Base-by-base conservation (phyloP, 2,329 filamentous ascomycete genomes). In the Stromatinia cepivora region DNA sequence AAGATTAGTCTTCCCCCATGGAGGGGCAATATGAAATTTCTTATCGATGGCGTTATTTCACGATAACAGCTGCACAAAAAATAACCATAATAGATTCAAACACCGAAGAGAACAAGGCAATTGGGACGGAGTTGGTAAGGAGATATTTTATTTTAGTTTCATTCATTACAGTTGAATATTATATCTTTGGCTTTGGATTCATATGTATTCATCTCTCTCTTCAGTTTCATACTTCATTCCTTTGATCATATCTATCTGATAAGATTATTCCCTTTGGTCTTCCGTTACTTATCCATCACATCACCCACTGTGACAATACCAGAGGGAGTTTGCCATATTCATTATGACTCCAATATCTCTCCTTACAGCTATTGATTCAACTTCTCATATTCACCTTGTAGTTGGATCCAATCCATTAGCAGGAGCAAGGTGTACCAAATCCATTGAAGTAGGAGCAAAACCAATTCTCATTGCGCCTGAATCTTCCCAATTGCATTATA, bases 351-450 rank as follows among this genome's bases (percentile, higher is more conserved):
- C 63, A 5, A 64, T 72, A 62, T 83, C 89, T 4, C 84, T 96
- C 65, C 87, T 96, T 61, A 90, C 91, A 58, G 89, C 91, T 62
- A 84, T 90, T 73, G 88, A 93, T 78, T 90, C 88, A 76, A 84
- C 84, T 64, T 85, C 83, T 61, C 90, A 92, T 77, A 80, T 94
- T 53, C 95, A 99, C 79, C 84, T 99, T 70, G 87, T 99, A 76
- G 81, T 98, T 72, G 95, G 95, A 70, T 89, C 90, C 46, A 95
- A 94, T 76, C 89, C 94, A 20, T 86, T 99, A 53, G 94, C 95
- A n/a, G 90, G 91, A 66, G 87, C 93, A 45, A 88, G 95, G 75
- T 96, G 92, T 81, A 82, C 86, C 17, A 92, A 92, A 77, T 94
- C 92, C 4, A 81, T 97, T 64, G 87, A 90, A 76, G 91, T 92